Evolutionary conservation across 345 rosid species (phyloP).

Genomic region (Linum trigynum): DNA sequence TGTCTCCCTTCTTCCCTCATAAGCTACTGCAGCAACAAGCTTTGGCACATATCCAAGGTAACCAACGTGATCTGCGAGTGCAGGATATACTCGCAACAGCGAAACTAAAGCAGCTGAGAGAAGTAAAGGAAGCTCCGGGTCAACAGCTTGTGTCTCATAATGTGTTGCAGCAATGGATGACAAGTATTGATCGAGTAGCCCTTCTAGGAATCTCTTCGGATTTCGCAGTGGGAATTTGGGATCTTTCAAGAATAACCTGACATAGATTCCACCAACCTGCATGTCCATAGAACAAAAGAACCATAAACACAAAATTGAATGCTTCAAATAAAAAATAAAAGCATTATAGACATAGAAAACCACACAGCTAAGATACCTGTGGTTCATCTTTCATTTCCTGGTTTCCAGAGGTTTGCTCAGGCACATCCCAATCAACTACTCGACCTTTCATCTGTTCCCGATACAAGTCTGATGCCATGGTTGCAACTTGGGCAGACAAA

Average conservation of each 20-base stretch:
- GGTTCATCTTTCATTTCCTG: slow-evolving; percentile 89
- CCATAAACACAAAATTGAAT: slow-evolving; percentile 12
- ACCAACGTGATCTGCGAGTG: slow-evolving; percentile 95
- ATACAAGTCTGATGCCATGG: slow-evolving; percentile 87
- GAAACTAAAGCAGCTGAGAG: slow-evolving; percentile 99
- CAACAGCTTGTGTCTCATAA: slow-evolving; percentile 64
- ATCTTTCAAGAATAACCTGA: slow-evolving; percentile 87
- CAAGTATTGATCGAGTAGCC: slow-evolving; percentile 88
- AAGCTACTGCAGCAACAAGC: slow-evolving; percentile 95
- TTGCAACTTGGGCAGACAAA: slow-evolving; percentile 84
- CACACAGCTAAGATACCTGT: slow-evolving; percentile 40
- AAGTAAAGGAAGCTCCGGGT: slow-evolving; percentile 90
- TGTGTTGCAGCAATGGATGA: slow-evolving; percentile 90
- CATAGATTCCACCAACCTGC: slow-evolving; percentile 95
- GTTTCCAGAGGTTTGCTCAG: slow-evolving; percentile 91
- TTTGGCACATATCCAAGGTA: slow-evolving; percentile 98
- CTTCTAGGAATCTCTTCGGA: slow-evolving; percentile 95
- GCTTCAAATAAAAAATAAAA: neutral
- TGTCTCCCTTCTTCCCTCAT: slow-evolving; percentile 83
- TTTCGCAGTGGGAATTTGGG: slow-evolving; percentile 96
- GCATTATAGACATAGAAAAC: neutral
- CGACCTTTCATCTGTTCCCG: slow-evolving; percentile 94
- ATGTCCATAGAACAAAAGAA: slow-evolving; percentile 14
- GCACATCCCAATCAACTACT: slow-evolving; percentile 92
- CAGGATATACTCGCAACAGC: slow-evolving; percentile 92